Evolutionary conservation across 805 yeast species (phyloP).

Genomic region (Pichia exigua): DNA sequence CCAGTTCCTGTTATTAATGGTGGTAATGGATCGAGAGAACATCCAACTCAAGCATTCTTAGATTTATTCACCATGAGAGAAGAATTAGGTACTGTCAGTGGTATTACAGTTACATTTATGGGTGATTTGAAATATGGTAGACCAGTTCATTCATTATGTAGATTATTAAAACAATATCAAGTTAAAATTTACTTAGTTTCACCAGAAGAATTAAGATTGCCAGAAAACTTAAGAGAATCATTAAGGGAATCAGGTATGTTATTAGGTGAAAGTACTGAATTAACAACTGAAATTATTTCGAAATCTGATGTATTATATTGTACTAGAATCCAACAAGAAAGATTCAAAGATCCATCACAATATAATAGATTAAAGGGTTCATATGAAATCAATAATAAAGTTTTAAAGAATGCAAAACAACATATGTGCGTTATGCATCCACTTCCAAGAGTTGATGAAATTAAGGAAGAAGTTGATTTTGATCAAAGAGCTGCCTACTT

Average conservation of each 20-base stretch:
- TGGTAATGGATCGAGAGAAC: conserved; percentile 97
- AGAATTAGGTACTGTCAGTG: conserved; percentile 97
- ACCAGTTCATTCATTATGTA: conserved; percentile 94
- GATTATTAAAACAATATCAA: conserved; percentile 83
- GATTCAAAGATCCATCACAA: conserved; percentile 69
- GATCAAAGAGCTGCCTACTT: conserved; percentile 99
- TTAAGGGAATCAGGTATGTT: conserved; percentile 62
- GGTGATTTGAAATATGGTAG: conserved; percentile 98
- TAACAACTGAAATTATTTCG: conserved; percentile 80
- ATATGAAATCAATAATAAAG: conserved; percentile 87
- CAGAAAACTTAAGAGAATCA: conserved; percentile 62
- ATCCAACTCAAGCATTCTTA: conserved; percentile 97
- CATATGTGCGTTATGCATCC: conserved; percentile 99
- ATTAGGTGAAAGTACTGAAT: conserved; percentile 61
- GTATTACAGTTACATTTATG: conserved; percentile 96
- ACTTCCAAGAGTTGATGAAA: conserved; percentile 93
- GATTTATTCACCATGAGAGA: conserved; percentile 98
- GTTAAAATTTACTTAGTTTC: conserved; percentile 88
- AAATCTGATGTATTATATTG: conserved; percentile 93
- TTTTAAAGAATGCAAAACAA: conserved; percentile 86
- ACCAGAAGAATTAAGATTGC: conserved; percentile 82
- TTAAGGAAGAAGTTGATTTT: conserved; percentile 96
- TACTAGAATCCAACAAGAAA: conserved; percentile 96
- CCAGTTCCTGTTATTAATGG: conserved; percentile 97
- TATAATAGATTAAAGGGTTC: conserved; percentile 86